phyloP scores from a whole-genome alignment of 2,329 filamentous ascomycete genomes.

The Cladobotryum protrusum region DNA sequence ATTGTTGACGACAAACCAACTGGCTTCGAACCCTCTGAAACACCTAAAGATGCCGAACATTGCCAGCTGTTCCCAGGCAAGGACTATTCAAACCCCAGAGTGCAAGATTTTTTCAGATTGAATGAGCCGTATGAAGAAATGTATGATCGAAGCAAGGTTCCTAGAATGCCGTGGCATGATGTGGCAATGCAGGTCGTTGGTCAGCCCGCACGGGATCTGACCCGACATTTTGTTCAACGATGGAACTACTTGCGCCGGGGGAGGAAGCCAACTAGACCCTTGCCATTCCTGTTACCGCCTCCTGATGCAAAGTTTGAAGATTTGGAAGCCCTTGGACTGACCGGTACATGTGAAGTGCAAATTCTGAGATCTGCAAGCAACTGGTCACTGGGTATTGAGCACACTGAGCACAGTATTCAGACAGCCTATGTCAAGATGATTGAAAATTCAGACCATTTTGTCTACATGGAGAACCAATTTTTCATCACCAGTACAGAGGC shows the following conservation, averaged over 20 bases:
- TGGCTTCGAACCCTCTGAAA: conserved; percentile 74
- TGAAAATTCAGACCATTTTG: conserved; percentile 89
- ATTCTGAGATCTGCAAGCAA: conserved; percentile 83
- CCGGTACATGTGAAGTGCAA: conserved; percentile 93
- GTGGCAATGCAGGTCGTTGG: conserved; percentile 97
- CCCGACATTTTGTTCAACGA: conserved; percentile 91
- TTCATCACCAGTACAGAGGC: conserved; percentile 92
- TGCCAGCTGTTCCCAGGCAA: conserved; percentile 97
- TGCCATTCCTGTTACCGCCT: conserved; percentile 86
- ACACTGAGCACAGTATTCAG: conserved; percentile 91
- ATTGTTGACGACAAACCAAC: conserved; percentile 91
- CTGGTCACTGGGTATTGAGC: conserved; percentile 87
- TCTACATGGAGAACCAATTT: conserved; percentile 99
- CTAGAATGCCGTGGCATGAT: conserved; percentile 98
- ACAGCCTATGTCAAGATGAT: conserved; percentile 94
- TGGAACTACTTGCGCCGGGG: conserved; percentile 97
- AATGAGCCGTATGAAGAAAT: conserved; percentile 97
- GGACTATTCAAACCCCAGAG: conserved; percentile 94
- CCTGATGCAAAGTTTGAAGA: conserved; percentile 86
- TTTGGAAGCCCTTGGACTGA: conserved; percentile 78
- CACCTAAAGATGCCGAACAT: conserved; percentile 81
- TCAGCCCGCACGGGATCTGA: conserved; percentile 88
- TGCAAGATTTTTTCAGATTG: conserved; percentile 89
- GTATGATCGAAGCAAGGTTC: conserved; percentile 86
- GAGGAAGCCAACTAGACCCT: conserved; percentile 85